Conservation (phyloP, 164 flowering plant genomes). For the Warburgia ugandensis region DNA sequence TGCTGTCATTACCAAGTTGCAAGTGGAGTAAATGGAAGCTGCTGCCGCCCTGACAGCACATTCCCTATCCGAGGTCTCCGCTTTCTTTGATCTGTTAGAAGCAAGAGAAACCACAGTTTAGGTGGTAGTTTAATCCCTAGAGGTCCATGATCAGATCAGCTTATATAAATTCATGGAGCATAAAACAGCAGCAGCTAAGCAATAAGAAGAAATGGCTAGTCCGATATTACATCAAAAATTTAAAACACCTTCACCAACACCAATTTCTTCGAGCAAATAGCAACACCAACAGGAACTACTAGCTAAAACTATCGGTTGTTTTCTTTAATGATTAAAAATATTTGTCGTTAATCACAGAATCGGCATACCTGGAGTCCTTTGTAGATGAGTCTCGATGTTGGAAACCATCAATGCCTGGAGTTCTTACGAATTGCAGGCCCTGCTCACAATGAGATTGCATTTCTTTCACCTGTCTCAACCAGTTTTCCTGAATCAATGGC, state of each 20-base stretch:
- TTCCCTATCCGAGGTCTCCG: conserved; percentile 35
- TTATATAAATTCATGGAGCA: too few species aligned
- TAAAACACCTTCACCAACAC: background rate
- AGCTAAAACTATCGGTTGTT: conserved; percentile 1
- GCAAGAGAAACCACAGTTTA: background rate
- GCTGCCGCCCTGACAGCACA: conserved; percentile 78
- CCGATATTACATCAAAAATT: background rate
- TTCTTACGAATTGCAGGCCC: conserved; percentile 42
- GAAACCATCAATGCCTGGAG: conserved; percentile 12
- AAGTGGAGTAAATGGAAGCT: conserved; percentile 87
- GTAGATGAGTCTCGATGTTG: conserved; percentile 24
- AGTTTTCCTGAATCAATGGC: conserved; percentile 44
- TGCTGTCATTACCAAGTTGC: conserved; percentile 43
- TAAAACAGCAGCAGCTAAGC: background rate
- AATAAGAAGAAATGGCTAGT: background rate
- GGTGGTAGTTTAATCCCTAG: background rate
- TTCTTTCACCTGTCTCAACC: conserved; percentile 66
- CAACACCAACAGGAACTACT: background rate
- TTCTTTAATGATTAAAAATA: conserved; percentile 9
- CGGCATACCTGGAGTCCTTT: conserved; percentile 32
- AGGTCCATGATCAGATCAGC: background rate
- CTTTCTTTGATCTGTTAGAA: conserved; percentile 29
- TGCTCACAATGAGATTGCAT: conserved; percentile 63
- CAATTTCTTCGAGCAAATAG: background rate
- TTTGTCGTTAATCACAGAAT: background rate